Percentiles rank a stretch among this genome's conserved stretches.
These are phyloP conservation scores for Mycena kentingensis DNA, from an alignment of 768 basidiomycete species.

Conservation along the genomic window DNA sequence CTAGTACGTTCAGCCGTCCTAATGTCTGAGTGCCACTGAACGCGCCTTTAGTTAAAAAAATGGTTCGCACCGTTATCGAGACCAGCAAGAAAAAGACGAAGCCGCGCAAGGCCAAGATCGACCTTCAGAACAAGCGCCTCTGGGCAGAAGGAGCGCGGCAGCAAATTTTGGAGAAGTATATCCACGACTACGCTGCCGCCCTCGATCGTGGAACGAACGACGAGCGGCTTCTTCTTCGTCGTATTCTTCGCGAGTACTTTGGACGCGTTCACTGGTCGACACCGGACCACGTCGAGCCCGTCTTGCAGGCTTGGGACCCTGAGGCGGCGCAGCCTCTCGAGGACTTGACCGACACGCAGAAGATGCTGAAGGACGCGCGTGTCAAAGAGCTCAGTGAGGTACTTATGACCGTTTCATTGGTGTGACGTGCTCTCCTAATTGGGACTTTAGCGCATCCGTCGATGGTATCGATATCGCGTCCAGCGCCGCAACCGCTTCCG, in stretches of 20 bases:
- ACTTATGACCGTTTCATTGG: too few species aligned
- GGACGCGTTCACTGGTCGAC: not conserved
- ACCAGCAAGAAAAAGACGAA: too few species aligned
- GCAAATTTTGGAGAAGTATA: not conserved
- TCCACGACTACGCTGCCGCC: not conserved
- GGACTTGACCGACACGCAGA: not conserved
- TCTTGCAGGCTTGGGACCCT: not conserved
- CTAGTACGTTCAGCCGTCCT: too few species aligned
- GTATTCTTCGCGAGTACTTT: not conserved
- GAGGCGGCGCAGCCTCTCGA: not conserved
- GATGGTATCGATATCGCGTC: conserved; percentile 1
- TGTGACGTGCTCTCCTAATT: not conserved
- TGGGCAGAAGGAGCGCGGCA: not conserved
- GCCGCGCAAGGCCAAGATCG: too few species aligned
- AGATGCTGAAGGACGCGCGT: not conserved
- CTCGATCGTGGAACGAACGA: not conserved
- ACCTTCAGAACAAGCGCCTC: not conserved
- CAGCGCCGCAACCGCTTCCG: not conserved
- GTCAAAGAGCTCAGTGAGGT: not conserved
- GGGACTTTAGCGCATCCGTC: conserved; percentile 6
- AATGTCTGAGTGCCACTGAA: too few species aligned
- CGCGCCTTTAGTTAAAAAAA: too few species aligned
- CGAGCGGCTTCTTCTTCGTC: not conserved
- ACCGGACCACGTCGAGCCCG: not conserved
- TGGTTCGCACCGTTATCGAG: too few species aligned